Evolutionary conservation across 176 grass and related monocot species (phyloP).

Genomic region (Oryza nivara): DNA sequence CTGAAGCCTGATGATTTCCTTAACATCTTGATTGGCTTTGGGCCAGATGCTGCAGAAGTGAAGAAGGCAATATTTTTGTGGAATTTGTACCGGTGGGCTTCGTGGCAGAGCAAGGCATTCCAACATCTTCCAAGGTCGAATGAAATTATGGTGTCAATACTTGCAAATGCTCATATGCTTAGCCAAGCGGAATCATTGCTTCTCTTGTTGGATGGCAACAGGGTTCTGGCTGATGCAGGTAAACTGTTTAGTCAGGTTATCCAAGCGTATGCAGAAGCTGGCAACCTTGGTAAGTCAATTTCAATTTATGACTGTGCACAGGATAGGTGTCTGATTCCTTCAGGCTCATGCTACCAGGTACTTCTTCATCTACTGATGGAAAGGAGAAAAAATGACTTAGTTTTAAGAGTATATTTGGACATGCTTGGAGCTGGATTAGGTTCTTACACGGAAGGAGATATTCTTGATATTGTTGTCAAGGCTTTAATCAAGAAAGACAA

Average conservation of each 20-base stretch:
- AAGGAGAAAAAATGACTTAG: constrained; percentile 52
- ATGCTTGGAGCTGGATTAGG: constrained; percentile 80
- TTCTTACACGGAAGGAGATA: constrained; percentile 50
- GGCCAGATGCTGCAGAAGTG: constrained; percentile 39
- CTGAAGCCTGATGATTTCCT: constrained; percentile 67
- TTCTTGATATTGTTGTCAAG: constrained; percentile 64
- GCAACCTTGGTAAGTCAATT: constrained; percentile 58
- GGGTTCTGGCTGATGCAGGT: constrained; percentile 30
- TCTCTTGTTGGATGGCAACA: constrained; percentile 43
- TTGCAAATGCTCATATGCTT: constrained; percentile 68
- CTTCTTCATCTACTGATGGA: constrained; percentile 68
- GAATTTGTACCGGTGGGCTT: constrained; percentile 84
- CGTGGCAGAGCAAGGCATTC: constrained; percentile 56
- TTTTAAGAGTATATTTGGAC: constrained; percentile 77
- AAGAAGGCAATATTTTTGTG: constrained; percentile 66
- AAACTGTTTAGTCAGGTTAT: constrained; percentile 59
- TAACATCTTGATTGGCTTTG: constrained; percentile 68
- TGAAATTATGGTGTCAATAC: constrained; percentile 72
- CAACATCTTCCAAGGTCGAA: constrained; percentile 75
- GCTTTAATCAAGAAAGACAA: constrained; percentile 50
- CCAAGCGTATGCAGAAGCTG: constrained; percentile 53
- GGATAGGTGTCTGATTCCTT: constrained; percentile 53
- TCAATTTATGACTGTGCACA: constrained; percentile 65
- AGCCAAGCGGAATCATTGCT: constrained; percentile 76
- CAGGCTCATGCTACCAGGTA: constrained; percentile 59